Evolutionary conservation across 768 basidiomycete species (phyloP).

Genomic region (Leccinum fibrillosum): DNA sequence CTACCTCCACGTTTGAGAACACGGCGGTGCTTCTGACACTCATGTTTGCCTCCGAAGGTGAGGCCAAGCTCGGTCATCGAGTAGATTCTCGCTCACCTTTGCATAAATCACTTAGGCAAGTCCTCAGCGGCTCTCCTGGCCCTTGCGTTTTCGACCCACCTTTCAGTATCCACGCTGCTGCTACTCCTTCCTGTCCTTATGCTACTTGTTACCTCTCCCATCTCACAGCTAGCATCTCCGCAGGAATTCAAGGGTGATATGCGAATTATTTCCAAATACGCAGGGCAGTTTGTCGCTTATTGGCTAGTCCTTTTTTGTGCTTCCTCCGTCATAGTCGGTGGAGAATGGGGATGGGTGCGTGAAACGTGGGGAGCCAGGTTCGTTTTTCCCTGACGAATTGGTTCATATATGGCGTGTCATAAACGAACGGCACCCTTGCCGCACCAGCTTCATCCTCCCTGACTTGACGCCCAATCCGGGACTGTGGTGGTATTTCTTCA

Average conservation of each 20-base stretch:
- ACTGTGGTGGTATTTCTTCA: constrained; percentile 99
- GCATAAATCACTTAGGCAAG: constrained; percentile 45
- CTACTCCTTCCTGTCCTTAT: constrained; percentile 65
- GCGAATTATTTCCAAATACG: constrained; percentile 26
- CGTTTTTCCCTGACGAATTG: constrained; percentile 4
- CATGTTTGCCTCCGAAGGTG: constrained; percentile 69
- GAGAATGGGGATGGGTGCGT: constrained; percentile 63
- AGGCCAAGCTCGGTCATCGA: constrained; percentile 6
- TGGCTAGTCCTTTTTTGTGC: constrained; percentile 40
- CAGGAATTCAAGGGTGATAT: constrained; percentile 24
- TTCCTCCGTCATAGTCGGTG: constrained; percentile 54
- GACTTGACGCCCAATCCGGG: constrained; percentile 94
- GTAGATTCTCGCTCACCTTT: neutral
- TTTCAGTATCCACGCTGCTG: constrained; percentile 68
- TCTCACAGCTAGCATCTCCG: constrained; percentile 69
- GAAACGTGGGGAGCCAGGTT: constrained; percentile 88
- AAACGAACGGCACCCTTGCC: neutral
- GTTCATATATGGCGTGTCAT: neutral
- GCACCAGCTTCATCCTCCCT: constrained; percentile 67
- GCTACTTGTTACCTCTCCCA: constrained; percentile 56
- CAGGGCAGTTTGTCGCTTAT: constrained; percentile 50
- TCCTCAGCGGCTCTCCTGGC: constrained; percentile 55
- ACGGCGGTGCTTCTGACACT: constrained; percentile 62
- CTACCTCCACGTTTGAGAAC: constrained; percentile 83
- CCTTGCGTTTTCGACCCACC: constrained; percentile 68